These are phyloP conservation scores for Boletus speciosus DNA, from an alignment of 768 basidiomycete genomes.

Conservation along the genomic window DNA sequence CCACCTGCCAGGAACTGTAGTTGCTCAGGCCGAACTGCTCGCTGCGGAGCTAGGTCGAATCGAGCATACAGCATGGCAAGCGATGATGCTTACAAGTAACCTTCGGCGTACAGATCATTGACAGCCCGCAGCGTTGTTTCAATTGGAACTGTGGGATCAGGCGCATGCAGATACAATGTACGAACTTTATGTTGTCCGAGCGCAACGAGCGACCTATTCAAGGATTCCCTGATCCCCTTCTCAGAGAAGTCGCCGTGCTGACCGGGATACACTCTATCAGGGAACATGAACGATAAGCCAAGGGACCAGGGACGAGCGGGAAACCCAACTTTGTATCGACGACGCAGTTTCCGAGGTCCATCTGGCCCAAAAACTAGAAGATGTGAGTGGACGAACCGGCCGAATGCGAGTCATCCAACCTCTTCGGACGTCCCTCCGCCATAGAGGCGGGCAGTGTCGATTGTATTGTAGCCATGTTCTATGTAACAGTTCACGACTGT, in stretches of 20 bases:
- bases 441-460: slow-evolving; percentile 25
- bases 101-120: slow-evolving; percentile 47
- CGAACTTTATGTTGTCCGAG: slow-evolving; percentile 14
- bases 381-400: neutral
- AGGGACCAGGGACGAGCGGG: too few relatives aligned
- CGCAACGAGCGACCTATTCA: slow-evolving; percentile 10
- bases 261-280: slow-evolving; percentile 5
- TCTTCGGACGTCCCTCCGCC: slow-evolving; percentile 22
- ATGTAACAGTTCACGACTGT: slow-evolving; percentile 12
- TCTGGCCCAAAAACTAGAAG: slow-evolving; percentile 14
- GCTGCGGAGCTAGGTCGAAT: neutral
- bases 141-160: slow-evolving; percentile 43
- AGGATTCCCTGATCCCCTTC: slow-evolving; percentile 8
- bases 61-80: neutral
- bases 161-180: slow-evolving; percentile 42
- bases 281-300: neutral
- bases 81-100: slow-evolving; percentile 41
- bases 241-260: slow-evolving; percentile 7
- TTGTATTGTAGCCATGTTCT: slow-evolving; percentile 12
- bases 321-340: slow-evolving; percentile 18
- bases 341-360: slow-evolving; percentile 10
- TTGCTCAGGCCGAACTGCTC: slow-evolving; percentile 17
- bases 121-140: slow-evolving; percentile 44
- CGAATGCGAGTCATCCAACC: slow-evolving; percentile 3
- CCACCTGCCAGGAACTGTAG: slow-evolving; percentile 35